These are phyloP conservation scores for Chenopodium formosanum DNA, from an alignment of 148 eudicot species.

Conservation along the genomic window DNA sequence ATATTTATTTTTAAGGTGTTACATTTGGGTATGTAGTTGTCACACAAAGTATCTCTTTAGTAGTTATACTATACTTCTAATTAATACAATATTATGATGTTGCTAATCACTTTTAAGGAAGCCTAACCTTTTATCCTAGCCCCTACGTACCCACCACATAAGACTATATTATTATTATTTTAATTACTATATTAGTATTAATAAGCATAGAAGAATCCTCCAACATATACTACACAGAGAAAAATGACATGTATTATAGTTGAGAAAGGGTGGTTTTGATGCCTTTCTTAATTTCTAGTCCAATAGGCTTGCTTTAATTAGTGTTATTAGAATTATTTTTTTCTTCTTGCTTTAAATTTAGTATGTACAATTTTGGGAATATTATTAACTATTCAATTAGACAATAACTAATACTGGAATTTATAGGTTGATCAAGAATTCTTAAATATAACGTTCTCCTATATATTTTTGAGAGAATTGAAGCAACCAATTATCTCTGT, in stretches of 20 bases:
- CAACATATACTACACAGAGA: background rate
- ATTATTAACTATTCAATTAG: no score
- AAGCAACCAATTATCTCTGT: no score
- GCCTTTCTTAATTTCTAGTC: background rate
- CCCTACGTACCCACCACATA: background rate
- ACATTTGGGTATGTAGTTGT: constrained; percentile 12
- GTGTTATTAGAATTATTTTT: background rate
- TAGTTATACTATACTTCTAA: background rate
- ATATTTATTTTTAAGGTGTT: background rate
- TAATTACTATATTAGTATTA: background rate
- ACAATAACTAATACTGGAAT: no score
- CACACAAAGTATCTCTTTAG: constrained; percentile 17
- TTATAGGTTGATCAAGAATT: no score
- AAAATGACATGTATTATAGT: background rate
- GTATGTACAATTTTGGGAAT: no score
- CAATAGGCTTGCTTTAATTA: background rate
- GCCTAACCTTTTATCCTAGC: background rate
- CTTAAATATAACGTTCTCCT: no score
- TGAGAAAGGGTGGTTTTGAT: background rate
- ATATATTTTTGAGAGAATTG: no score
- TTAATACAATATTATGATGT: background rate
- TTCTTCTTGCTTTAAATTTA: no score
- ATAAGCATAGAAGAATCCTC: background rate
- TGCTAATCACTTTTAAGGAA: background rate
- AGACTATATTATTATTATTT: background rate